Evolutionary conservation across 2,329 filamentous ascomycete species (phyloP), one percentile per base, ranked within the genome.

Genomic region (Aspergillus transmontanensis): DNA sequence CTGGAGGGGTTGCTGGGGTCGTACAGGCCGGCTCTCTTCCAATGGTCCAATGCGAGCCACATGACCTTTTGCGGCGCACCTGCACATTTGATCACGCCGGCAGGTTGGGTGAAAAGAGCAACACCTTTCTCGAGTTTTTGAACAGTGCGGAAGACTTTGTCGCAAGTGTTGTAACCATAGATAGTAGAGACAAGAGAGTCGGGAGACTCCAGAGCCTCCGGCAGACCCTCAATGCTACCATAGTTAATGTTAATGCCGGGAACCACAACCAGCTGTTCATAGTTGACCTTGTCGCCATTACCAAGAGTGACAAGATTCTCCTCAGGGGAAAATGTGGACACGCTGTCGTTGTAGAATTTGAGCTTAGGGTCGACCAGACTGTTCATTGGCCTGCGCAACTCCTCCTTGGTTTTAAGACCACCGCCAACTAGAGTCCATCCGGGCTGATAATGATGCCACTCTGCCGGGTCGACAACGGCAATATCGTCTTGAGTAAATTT

Each of bases 381-480:
- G 5, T 78, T 69, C 45, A 89, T 72, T 1, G 83, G 84, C 61
- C 78, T 75, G 54, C 83, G 82, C 61, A 90, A 76, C 28, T 88
- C 83, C 66, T 88, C 79, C 71, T 87, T 88, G 54, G 80, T 83
- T 75, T 90, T 90, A 45, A 90, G 80, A 4, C 88, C 88, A 45
- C 86, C 87, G 50, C 88, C 88, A 2, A 90, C 88, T 1, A 90
- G 80, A 2, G 89, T 90, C 88, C 88, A 90, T 59, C 88, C 88
- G 1, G 88, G 87, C 74, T 90, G 88, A 73, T 90, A 90, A 77
- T 90, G 82, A 71, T 90, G 88, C 81, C 83, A 88, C 66, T 78
- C 72, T 0, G 88, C 82, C 0, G 88, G 88, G 66, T 90, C 88
- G 50, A 90, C 77, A 30, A 90, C 70, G 32, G 88, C 88, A 64